Conservation (phyloP, 495 filamentous ascomycete genomes). For the Astrothelium subdiscretum region DNA sequence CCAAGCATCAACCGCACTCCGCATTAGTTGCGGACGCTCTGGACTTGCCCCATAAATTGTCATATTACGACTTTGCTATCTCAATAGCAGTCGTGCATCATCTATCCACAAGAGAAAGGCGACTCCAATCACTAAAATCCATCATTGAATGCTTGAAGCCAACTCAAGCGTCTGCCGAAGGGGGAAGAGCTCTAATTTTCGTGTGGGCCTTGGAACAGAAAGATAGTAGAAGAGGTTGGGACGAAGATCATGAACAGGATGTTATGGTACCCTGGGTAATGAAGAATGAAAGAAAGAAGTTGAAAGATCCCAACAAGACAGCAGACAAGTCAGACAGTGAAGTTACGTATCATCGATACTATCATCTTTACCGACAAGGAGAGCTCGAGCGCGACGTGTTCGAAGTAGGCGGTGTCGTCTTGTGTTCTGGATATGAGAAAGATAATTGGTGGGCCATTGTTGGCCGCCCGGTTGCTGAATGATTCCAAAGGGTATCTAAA, state of each 20-base stretch:
- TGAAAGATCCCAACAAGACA: conserved; percentile 8
- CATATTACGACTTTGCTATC: conserved; percentile 80
- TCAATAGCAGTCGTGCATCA: conserved; percentile 94
- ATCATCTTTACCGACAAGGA: conserved; percentile 80
- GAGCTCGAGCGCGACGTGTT: conserved; percentile 76
- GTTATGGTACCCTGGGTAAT: conserved; percentile 95
- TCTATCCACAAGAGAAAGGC: conserved; percentile 67
- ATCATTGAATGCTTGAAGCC: conserved; percentile 57
- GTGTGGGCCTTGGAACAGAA: conserved; percentile 98
- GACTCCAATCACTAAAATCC: conserved; percentile 59
- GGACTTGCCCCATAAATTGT: conserved; percentile 53
- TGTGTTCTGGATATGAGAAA: conserved; percentile 84
- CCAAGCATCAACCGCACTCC: conserved; percentile 47
- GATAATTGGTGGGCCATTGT: conserved; percentile 95
- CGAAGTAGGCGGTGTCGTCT: conserved; percentile 60
- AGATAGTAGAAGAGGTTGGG: conserved; percentile 81
- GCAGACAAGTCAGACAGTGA: conserved; percentile 7
- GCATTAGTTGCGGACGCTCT: conserved; percentile 63
- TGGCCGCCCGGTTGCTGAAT: neutral
- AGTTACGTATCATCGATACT: conserved; percentile 73
- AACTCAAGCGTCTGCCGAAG: conserved; percentile 12
- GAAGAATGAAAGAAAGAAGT: conserved; percentile 24
- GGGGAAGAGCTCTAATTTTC: conserved; percentile 67
- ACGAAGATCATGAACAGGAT: conserved; percentile 76
- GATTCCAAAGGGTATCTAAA: neutral